Evolutionary conservation across 345 rosid genomes (phyloP), one percentile per base, ranked within the genome.

Genomic region (Lenwebbia sp.): DNA sequence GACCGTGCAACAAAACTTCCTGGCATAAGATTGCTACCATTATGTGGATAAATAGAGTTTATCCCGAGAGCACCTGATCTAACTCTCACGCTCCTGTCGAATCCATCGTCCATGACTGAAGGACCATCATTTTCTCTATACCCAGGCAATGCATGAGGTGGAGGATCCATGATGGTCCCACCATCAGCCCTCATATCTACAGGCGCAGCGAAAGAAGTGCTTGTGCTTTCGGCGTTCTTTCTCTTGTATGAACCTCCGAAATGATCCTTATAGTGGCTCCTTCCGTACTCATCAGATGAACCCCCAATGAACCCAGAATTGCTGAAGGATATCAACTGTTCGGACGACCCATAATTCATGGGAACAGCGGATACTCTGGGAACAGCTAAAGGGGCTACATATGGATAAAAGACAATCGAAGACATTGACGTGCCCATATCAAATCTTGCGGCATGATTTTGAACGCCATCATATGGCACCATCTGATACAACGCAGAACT

Each of bases 201-300:
- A 74, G 93, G 92, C 52, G 88, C 85, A 81, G 87, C 78, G 50
- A 87, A 90, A 55, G 92, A 88, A 62, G 83, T 11, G 62, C 92
- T 91, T 40, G 94, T 85, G 88, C 92, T 92, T 88, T 93, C 96
- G 37, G 92, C 86, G 62, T 89, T 94, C 89, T 96, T 96, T 90
- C 93, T 93, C 91, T 95, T 95, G 90, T 88, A 95, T 58, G 92
- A 81, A 55, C 92, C 93, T 88, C 94, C 92, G 47, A 88, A 88
- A 75, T 89, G 87, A 85, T 93, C 96, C 93, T 93, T 88, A 84
- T 89, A 91, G 84, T 89, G 92, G 82, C 88, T 91, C 86, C 91
- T 91, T 82, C 93, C 95, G 87, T 92, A 89, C 50, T 93, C 95
- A 84, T 90, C 94, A 12, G 90, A 88, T 83, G 93, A 84, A 85